These are phyloP conservation scores for Tolypocladium nubicola DNA, from an alignment of 2,329 filamentous ascomycete genomes.

Conservation along the genomic window DNA sequence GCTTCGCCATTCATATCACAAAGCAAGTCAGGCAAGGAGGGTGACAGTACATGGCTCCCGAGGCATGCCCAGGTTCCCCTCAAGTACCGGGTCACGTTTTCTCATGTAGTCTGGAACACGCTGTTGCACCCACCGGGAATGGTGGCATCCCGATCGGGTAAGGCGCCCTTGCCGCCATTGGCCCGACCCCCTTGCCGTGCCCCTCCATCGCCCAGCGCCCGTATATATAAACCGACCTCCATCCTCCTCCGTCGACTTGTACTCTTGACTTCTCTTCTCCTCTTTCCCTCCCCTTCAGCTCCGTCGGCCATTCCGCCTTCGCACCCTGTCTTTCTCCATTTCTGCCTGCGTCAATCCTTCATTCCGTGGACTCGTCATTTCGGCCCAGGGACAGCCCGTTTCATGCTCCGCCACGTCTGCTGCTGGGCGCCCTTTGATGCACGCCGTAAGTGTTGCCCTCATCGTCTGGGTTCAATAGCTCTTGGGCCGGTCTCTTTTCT, in stretches of 20 bases:
- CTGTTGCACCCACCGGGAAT: background rate
- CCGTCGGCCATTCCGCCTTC: background rate
- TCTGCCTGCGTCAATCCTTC: no score
- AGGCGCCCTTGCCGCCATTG: background rate
- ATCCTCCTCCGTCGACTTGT: background rate
- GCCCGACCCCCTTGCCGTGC: background rate
- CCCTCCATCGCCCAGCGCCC: background rate
- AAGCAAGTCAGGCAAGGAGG: no score
- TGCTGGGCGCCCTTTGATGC: background rate
- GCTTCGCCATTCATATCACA: no score
- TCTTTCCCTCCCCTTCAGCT: background rate
- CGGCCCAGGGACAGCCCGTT: no score
- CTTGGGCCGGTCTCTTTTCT: background rate
- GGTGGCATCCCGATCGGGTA: background rate
- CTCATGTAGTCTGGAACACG: no score
- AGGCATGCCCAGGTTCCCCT: no score
- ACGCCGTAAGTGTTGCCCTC: background rate
- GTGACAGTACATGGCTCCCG: no score
- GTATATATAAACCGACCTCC: background rate
- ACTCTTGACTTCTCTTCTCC: background rate
- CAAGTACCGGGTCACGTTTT: no score
- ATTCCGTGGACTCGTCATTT: no score
- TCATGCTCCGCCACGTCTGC: no score
- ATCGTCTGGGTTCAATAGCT: background rate
- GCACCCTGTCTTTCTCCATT: background rate